A percentile compares a stretch with the other conserved stretches of the same genome.
Conservation (phyloP, 2,329 filamentous ascomycete genomes). For the Trichoderma sp. region DNA sequence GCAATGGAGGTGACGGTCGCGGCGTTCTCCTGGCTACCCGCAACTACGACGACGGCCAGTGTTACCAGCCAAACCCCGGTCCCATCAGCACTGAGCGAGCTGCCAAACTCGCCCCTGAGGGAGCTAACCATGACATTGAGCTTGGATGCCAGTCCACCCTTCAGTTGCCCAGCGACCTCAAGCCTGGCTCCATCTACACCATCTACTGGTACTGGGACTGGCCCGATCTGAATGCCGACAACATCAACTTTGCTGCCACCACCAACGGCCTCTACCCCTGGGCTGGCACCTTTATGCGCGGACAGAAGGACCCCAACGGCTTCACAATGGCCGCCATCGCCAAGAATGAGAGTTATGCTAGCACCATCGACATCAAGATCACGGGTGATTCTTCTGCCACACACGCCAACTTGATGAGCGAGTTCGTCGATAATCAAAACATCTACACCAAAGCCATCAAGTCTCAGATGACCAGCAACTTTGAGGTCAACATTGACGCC, state of each 20-base stretch:
- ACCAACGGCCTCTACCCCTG: conserved; percentile 42
- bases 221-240: conserved; percentile 56
- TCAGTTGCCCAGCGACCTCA: conserved; percentile 64
- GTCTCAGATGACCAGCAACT: conserved; percentile 45
- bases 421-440: conserved; percentile 38
- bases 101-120: conserved; percentile 50
- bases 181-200: conserved; percentile 66
- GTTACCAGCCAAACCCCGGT: conserved; percentile 72
- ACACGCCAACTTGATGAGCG: conserved; percentile 20
- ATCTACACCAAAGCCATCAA: conserved; percentile 44
- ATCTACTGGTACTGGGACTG: conserved; percentile 98
- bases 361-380: conserved; percentile 42
- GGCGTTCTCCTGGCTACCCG: conserved; percentile 74
- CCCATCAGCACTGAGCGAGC: conserved; percentile 59
- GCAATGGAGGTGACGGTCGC: conserved; percentile 74
- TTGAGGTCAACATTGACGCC: conserved; percentile 41
- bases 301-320: conserved; percentile 36
- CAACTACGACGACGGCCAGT: conserved; percentile 86
- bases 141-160: conserved; percentile 81
- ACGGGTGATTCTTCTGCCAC: conserved; percentile 27
- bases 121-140: conserved; percentile 54
- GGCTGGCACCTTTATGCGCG: conserved; percentile 41
- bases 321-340: conserved; percentile 35
- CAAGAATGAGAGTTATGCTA: conserved; percentile 42
- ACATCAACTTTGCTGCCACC: conserved; percentile 40